A percentile compares a stretch with the other conserved stretches of the same genome.
Evolutionary conservation across 139 green algal species (phyloP).

Genomic region (Chlamydomonas sphaeroides): DNA sequence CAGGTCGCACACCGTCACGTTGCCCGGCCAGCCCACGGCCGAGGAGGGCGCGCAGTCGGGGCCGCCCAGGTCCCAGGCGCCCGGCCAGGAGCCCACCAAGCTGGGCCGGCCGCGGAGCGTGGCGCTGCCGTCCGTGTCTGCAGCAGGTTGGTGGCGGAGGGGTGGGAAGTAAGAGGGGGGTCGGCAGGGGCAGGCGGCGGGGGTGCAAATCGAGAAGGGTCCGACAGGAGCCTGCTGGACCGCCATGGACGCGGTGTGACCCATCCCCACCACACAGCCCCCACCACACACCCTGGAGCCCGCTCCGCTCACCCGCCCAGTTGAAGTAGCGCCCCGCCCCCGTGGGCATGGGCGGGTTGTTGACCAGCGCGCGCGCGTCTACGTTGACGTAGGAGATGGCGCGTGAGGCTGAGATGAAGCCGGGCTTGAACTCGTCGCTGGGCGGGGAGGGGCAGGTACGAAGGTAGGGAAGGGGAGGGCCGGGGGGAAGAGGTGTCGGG

Average conservation of each 20-base stretch:
- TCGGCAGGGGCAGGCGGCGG: neutral
- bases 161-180: neutral
- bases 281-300: neutral
- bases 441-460: neutral
- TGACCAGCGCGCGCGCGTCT: constrained; percentile 55
- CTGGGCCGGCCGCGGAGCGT: constrained; percentile 47
- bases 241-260: no score
- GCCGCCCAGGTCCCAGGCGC: constrained; percentile 53
- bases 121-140: constrained; percentile 64
- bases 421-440: constrained; percentile 69
- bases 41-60: no score
- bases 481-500: no score
- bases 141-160: neutral
- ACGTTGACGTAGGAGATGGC: constrained; percentile 58
- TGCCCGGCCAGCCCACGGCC: no score
- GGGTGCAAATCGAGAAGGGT: no score
- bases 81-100: constrained; percentile 62
- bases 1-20: constrained; percentile 58
- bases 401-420: constrained; percentile 40
- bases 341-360: constrained; percentile 48
- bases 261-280: neutral
- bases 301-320: constrained; percentile 48
- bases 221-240: no score
- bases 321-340: constrained; percentile 74
- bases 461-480: neutral